Conservation (phyloP, 176 grass and related monocot species). For the Paspalum notatum region DNA sequence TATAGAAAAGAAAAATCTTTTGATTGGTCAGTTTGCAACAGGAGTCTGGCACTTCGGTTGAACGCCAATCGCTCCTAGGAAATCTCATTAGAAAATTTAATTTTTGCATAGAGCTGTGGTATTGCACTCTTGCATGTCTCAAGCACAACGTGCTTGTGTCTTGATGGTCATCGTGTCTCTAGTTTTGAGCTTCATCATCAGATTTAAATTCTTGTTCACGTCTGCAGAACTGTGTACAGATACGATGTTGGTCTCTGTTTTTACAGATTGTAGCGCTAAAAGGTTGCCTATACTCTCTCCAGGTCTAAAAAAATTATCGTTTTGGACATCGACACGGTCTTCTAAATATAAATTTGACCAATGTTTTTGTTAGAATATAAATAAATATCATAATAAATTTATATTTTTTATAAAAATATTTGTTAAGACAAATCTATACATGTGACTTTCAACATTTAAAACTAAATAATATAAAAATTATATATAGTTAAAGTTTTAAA, state of each 20-base stretch:
- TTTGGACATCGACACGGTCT: too few species aligned
- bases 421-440: too few species aligned
- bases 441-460: too few species aligned
- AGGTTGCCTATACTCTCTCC: too few species aligned
- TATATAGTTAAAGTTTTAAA: too few species aligned
- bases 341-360: too few species aligned
- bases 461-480: too few species aligned
- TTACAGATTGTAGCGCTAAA: conserved; percentile 37
- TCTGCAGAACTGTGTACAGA: background rate
- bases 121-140: too few species aligned
- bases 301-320: too few species aligned
- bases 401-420: too few species aligned
- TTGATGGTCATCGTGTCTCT: background rate
- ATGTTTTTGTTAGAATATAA: too few species aligned
- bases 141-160: background rate
- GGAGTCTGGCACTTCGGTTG: background rate
- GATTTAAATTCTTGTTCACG: background rate
- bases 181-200: background rate
- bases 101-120: background rate
- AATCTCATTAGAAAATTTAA: background rate
- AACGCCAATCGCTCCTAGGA: background rate
- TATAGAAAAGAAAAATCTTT: background rate
- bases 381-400: too few species aligned
- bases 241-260: background rate
- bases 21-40: background rate